Conservation (phyloP, 192 early-diverging fungal genomes). For the Dissophora globulifera region DNA sequence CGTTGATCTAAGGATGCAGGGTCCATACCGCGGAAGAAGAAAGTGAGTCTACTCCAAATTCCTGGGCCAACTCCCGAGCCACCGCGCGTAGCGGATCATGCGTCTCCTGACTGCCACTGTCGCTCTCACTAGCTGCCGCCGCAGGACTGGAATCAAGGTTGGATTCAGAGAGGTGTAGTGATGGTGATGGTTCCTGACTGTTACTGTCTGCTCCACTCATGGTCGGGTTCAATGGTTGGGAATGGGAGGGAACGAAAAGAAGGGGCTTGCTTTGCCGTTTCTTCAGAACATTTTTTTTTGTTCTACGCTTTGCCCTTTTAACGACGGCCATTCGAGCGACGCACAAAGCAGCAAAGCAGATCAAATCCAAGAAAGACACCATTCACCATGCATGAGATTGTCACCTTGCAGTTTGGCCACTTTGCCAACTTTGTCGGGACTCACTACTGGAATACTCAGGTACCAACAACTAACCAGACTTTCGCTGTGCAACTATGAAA, state of each 20-base stretch:
- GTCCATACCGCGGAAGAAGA: constrained; percentile 25
- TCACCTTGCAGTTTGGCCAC: constrained; percentile 94
- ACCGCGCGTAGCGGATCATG: constrained; percentile 5
- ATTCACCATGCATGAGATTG: constrained; percentile 79
- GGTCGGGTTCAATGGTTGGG: background rate
- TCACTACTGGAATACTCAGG: constrained; percentile 95
- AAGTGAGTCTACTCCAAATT: constrained; percentile 39
- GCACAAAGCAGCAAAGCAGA: no score
- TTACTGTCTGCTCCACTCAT: background rate
- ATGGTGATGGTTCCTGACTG: constrained; percentile 1
- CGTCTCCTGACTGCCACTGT: no score
- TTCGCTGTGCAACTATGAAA: background rate
- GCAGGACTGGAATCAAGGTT: no score
- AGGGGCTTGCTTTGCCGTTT: background rate
- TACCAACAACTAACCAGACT: constrained; percentile 22
- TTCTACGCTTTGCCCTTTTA: no score
- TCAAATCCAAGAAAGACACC: background rate
- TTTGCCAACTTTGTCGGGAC: constrained; percentile 87
- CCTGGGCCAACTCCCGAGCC: constrained; percentile 23
- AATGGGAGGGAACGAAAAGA: background rate
- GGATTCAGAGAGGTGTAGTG: no score
- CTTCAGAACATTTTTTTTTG: no score
- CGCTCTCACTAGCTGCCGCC: no score
- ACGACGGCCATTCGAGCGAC: no score
- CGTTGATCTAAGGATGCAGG: background rate